phyloP scores from a whole-genome alignment of 768 basidiomycete species.

The Lactifluus rugatus region DNA sequence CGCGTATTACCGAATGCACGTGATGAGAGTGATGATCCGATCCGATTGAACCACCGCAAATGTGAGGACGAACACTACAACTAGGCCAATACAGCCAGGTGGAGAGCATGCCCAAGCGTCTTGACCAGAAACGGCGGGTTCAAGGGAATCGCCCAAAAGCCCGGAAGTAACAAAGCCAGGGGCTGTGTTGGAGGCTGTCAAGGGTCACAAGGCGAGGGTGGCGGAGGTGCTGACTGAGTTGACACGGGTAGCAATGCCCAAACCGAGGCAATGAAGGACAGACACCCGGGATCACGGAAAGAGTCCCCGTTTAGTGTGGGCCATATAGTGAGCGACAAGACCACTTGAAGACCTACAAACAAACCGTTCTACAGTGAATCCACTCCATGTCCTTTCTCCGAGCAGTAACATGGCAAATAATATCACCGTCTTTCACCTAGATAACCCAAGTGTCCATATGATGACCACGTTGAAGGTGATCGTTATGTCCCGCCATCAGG shows the following conservation, averaged over 20 bases:
- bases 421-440: conserved; percentile 22
- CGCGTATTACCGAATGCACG: no score
- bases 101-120: no score
- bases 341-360: no score
- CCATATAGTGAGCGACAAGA: no score
- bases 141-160: not conserved
- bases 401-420: conserved; percentile 26
- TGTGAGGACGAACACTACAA: no score
- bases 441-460: conserved; percentile 25
- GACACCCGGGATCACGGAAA: no score
- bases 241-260: not conserved
- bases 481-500: conserved; percentile 26
- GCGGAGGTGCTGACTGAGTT: not conserved
- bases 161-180: not conserved
- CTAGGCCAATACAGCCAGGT: no score
- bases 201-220: not conserved
- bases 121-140: no score
- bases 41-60: no score
- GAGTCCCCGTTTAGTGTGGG: not conserved
- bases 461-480: not conserved
- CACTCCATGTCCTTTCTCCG: no score
- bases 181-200: not conserved
- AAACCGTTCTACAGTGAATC: no score
- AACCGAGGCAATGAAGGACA: not conserved
- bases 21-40: no score